Percentiles rank a stretch among this genome's conserved stretches.
These are phyloP conservation scores for Phycomyces blakesleeanus DNA, from an alignment of 192 early-diverging fungal species.

Conservation along the genomic window DNA sequence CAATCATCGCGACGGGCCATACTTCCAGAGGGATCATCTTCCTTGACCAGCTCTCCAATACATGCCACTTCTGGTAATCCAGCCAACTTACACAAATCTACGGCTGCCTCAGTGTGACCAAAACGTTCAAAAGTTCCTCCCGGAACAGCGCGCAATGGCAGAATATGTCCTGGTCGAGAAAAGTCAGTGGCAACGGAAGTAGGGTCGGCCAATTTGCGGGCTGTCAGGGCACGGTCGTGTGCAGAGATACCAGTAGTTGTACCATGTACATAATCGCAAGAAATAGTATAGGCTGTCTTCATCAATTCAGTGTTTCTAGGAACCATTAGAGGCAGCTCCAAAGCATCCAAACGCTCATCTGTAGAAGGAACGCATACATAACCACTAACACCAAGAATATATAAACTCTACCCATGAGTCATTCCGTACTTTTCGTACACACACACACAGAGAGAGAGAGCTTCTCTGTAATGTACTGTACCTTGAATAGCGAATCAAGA, in stretches of 20 bases:
- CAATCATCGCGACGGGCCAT: constrained; percentile 97
- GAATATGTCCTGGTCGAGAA: constrained; percentile 87
- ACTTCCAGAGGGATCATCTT: constrained; percentile 68
- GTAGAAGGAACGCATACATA: constrained; percentile 86
- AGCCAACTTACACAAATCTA: constrained; percentile 85
- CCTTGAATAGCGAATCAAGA: constrained; percentile 93
- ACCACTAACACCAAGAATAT: too few species aligned
- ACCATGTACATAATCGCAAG: constrained; percentile 77
- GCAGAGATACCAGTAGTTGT: constrained; percentile 98
- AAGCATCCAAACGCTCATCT: constrained; percentile 74
- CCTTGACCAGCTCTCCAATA: constrained; percentile 89
- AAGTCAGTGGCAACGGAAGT: constrained; percentile 67
- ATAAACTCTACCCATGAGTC: neutral
- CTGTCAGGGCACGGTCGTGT: constrained; percentile 80
- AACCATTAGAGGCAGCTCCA: constrained; percentile 94
- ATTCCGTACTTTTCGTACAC: neutral
- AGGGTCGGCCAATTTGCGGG: constrained; percentile 72
- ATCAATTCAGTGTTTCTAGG: constrained; percentile 84
- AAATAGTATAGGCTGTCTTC: constrained; percentile 93
- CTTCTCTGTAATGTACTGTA: constrained; percentile 29
- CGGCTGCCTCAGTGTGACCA: constrained; percentile 93
- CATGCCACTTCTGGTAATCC: constrained; percentile 81
- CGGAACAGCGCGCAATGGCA: constrained; percentile 82
- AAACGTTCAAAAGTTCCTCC: constrained; percentile 83
- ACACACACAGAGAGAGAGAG: neutral